phyloP scores from a whole-genome alignment of 257 asterid genomes.

The Galeopsis tetrahit region DNA sequence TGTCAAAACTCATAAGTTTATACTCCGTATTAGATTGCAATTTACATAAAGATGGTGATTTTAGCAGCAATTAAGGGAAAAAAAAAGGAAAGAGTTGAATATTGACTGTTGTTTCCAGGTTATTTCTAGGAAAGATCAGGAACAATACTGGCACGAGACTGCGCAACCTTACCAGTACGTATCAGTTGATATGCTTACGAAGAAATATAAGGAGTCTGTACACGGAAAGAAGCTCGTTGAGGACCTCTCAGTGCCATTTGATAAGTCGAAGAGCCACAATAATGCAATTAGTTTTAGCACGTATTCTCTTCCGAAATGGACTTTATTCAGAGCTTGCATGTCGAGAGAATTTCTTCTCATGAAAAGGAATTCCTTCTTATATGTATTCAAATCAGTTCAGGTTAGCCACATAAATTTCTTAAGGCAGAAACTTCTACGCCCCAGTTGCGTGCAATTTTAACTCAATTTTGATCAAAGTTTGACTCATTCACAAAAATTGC shows the following conservation, averaged over 20 bases:
- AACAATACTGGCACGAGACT: slow-evolving; percentile 48
- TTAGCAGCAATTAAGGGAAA: too few relatives aligned
- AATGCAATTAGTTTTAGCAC: slow-evolving; percentile 43
- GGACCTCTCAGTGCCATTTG: slow-evolving; percentile 45
- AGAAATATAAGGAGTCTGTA: slow-evolving; percentile 44
- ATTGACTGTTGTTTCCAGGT: slow-evolving; percentile 42
- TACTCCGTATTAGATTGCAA: too few relatives aligned
- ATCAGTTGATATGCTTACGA: slow-evolving; percentile 41
- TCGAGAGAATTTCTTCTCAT: slow-evolving; percentile 59
- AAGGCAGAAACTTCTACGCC: too few relatives aligned
- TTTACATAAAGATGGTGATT: too few relatives aligned
- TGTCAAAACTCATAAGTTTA: too few relatives aligned
- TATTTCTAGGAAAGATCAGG: slow-evolving; percentile 61
- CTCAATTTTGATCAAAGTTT: too few relatives aligned
- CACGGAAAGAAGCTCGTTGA: slow-evolving; percentile 41
- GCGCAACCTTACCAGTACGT: slow-evolving; percentile 43
- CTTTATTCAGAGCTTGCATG: slow-evolving; percentile 48
- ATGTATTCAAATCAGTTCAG: slow-evolving; percentile 50
- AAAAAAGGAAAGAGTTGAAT: not conserved
- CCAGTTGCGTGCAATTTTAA: too few relatives aligned
- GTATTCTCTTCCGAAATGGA: slow-evolving; percentile 49
- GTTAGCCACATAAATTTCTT: slow-evolving; percentile 29
- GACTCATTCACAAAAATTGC: too few relatives aligned
- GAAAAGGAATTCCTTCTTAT: slow-evolving; percentile 52
- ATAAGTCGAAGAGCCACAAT: slow-evolving; percentile 43